phyloP scores from a whole-genome alignment of 1,284 basidiomycete species.

The Irpex sp. region DNA sequence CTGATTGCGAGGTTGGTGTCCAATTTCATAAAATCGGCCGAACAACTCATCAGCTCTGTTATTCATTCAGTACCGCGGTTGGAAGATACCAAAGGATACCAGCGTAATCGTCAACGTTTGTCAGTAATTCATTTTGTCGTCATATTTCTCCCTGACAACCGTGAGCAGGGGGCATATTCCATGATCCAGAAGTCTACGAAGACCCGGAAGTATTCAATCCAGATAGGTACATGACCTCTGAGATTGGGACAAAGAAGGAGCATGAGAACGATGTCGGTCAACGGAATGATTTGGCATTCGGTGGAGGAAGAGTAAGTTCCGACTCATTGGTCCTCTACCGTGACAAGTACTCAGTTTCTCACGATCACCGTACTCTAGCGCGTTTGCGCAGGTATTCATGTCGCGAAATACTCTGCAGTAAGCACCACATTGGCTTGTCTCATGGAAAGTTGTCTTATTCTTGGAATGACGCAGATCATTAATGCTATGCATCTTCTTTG shows the following conservation, averaged over 20 bases:
- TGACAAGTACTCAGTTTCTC: neutral
- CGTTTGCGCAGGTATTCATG: neutral
- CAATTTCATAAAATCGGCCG: too few relatives aligned
- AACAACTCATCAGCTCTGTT: neutral
- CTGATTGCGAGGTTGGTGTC: neutral
- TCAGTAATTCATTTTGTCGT: neutral
- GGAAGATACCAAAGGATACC: slow-evolving; percentile 22
- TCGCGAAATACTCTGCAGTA: neutral
- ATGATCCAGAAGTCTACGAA: neutral
- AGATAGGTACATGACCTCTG: neutral
- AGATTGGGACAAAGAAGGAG: neutral
- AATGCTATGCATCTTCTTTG: neutral
- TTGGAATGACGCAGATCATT: neutral
- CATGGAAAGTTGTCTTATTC: neutral
- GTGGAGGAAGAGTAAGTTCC: neutral
- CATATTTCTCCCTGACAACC: too few relatives aligned
- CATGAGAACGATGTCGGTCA: neutral
- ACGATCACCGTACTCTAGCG: neutral
- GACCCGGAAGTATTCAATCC: slow-evolving; percentile 1
- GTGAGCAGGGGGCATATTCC: neutral
- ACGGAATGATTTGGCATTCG: neutral
- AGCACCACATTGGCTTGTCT: neutral
- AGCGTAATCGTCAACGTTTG: slow-evolving; percentile 19
- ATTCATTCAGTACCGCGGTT: slow-evolving; percentile 16
- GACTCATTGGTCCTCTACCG: neutral